These are phyloP conservation scores for Zelopaecilomyces penicillatus DNA, from an alignment of 2,329 filamentous ascomycete genomes.

Conservation along the genomic window DNA sequence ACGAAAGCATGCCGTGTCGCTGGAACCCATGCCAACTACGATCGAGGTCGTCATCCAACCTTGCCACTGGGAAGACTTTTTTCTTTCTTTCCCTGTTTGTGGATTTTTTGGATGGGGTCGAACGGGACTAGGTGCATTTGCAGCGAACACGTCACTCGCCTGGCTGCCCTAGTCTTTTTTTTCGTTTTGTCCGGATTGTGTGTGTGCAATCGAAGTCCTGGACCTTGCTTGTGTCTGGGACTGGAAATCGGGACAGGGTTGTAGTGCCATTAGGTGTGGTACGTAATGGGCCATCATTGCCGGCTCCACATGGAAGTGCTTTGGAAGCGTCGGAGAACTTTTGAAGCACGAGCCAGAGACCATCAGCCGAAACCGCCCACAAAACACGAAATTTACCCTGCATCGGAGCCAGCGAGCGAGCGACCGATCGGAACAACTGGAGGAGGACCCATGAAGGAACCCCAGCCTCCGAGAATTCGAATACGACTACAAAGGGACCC, in stretches of 20 bases:
- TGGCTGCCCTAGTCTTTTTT: background rate
- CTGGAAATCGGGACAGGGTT: no score
- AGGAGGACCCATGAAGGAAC: background rate
- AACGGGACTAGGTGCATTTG: background rate
- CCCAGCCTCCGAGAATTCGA: background rate
- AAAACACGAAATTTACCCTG: background rate
- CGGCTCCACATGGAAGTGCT: constrained; percentile 9
- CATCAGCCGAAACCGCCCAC: constrained; percentile 5
- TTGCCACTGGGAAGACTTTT: background rate
- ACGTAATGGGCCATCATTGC: background rate
- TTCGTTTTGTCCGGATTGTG: background rate
- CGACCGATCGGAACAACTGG: background rate
- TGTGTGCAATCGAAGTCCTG: constrained; percentile 4
- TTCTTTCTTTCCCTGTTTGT: background rate
- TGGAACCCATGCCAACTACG: background rate
- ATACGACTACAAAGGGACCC: background rate
- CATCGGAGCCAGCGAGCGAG: background rate
- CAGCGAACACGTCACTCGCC: background rate
- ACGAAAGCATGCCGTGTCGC: background rate
- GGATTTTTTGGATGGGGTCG: background rate
- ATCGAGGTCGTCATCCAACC: background rate
- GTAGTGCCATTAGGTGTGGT: no score
- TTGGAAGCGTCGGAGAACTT: constrained; percentile 6
- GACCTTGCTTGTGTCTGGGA: background rate
- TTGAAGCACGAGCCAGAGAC: background rate